Evolutionary conservation across 129 eudicot genomes (phyloP).

Genomic region (Flaveria sonorensis): DNA sequence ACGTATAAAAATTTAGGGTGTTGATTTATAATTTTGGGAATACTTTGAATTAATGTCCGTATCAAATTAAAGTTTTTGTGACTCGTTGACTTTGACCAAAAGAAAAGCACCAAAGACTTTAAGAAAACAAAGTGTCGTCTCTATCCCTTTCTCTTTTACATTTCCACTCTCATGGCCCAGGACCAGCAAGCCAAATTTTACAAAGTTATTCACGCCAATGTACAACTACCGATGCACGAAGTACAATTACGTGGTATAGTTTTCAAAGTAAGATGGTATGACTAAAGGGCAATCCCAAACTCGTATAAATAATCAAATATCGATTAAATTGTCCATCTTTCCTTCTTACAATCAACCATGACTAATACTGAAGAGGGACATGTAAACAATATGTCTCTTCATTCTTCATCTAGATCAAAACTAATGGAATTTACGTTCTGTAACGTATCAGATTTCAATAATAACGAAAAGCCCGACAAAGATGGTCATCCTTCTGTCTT

Average conservation of each 20-base stretch:
- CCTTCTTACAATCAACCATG: conserved; percentile 18
- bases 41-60: background rate
- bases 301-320: background rate
- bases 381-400: conserved; percentile 23
- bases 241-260: background rate
- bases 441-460: background rate
- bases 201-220: background rate
- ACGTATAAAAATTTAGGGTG: too few species aligned
- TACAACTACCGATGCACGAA: background rate
- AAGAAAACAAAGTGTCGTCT: background rate
- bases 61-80: background rate
- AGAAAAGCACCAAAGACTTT: background rate
- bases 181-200: background rate
- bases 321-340: background rate
- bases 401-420: conserved; percentile 23
- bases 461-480: background rate
- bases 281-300: background rate
- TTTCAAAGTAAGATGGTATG: conserved; percentile 3
- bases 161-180: conserved; percentile 5
- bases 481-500: conserved; percentile 1
- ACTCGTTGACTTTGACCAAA: background rate
- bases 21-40: too few species aligned
- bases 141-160: background rate
- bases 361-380: background rate
- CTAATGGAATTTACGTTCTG: conserved; percentile 33